Base-by-base conservation (phyloP, 140 eudicot species). In the Erigeron philadelphicus region DNA sequence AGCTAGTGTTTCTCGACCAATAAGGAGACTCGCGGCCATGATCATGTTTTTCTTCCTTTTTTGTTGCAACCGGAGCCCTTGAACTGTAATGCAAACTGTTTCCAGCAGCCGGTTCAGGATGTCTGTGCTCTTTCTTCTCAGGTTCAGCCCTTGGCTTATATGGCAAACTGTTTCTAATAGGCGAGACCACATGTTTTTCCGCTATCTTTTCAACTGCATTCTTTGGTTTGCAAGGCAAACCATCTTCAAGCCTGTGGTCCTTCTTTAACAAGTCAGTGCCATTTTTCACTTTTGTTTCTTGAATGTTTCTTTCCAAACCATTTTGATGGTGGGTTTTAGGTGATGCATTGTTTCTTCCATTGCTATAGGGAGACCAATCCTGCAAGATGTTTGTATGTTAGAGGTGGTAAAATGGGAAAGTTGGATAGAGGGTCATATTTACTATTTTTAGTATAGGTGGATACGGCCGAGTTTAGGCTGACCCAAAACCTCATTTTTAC, bases 1-100 rank as follows among this genome's bases (percentile, higher is more conserved):
- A 64, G 62, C 81, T 77, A 64, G 25, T 23, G 31, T 57, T 77
- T 18, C 81, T 77, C 57, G 81, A 77, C 81, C 81, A 72, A 13
- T 50, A 56, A 47, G 77, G 77, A 0, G 81, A 77, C 38, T 19
- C 16, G 64, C 73, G 52, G 31, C 72, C 68, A 35, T 48, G 70
- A 61, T 65, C 58, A 19, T 9, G 59, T 60, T 68, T 76, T 70
- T 40, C 63, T 18, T 77, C 68, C 11, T 55, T 48, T 31, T 71
- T 63, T 3, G 60, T 64, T 46, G 55, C 73, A 47, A 47, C 21
- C 48, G 64, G 73, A 71, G 42, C 73, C 57, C 72, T 64, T 64
- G 81, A 45, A 52, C 64, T 77, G 72, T 63, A 45, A 0, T 61
- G 72, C 45, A 62, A 31, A 44, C 53, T 7, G 4, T 25, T 76